Conservation (phyloP, 2,329 filamentous ascomycete species). For the Triangularia verruculosa region DNA sequence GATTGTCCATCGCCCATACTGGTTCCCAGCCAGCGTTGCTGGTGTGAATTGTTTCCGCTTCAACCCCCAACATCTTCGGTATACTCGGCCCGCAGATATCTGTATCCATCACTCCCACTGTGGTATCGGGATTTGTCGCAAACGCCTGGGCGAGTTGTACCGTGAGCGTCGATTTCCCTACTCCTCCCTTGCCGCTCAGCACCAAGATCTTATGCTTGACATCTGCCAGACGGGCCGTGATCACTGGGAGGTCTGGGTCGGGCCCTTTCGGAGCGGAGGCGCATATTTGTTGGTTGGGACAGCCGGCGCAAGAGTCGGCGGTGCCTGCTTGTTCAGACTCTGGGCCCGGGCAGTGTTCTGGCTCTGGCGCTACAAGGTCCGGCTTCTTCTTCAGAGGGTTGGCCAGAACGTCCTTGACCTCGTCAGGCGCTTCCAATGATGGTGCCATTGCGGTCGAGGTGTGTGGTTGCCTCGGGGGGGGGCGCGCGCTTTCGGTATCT, state of each 20-base stretch:
- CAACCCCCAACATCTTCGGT: constrained; percentile 98
- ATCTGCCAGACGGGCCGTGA: constrained; percentile 74
- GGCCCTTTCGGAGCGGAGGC: constrained; percentile 91
- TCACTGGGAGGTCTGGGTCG: constrained; percentile 88
- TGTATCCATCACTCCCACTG: constrained; percentile 94
- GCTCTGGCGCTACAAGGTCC: constrained; percentile 87
- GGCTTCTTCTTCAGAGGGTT: constrained; percentile 76
- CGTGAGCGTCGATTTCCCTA: constrained; percentile 94
- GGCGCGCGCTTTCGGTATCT: not conserved
- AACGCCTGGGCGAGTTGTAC: constrained; percentile 86
- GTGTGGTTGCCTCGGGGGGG: not conserved
- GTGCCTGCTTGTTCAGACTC: constrained; percentile 69
- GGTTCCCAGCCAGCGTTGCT: constrained; percentile 88
- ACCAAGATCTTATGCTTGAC: constrained; percentile 92
- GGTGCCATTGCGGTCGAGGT: constrained; percentile 63
- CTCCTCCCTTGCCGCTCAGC: constrained; percentile 85
- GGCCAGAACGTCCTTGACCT: constrained; percentile 66
- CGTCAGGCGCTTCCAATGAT: constrained; percentile 66
- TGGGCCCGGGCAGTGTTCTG: constrained; percentile 93
- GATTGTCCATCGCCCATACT: constrained; percentile 91
- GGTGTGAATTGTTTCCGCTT: constrained; percentile 88
- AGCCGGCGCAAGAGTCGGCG: constrained; percentile 85
- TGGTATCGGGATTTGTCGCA: constrained; percentile 71
- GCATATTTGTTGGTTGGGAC: constrained; percentile 94
- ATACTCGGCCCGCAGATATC: constrained; percentile 96